Evolutionary conservation across 768 basidiomycete genomes (phyloP), one percentile per base, ranked within the genome.

Genomic region (Trametopsis cervina): DNA sequence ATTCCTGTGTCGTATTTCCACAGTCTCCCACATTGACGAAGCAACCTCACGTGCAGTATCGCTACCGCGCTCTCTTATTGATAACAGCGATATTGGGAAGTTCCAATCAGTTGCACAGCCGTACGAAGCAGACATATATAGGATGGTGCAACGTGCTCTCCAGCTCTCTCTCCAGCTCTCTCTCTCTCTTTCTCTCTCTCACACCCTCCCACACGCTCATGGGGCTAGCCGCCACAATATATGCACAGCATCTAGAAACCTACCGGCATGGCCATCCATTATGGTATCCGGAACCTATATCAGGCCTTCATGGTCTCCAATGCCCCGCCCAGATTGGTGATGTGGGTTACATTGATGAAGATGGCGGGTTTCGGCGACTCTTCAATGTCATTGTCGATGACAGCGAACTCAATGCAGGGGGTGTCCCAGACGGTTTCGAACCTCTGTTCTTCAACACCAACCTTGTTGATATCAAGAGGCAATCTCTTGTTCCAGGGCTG

Each of bases 321-420:
- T 23, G 26, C 17, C 52, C 54, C 20, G 42, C 53, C 6, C 48
- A 49, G 20, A 49, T 61, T 20, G 60, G 60, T 4, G 58, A 61
- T 29, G 55, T 61, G 5, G 60, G 60, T 4, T 56, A 52, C 22
- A 10, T 54, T 17, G 26, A 36, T 21, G 45, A 47, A 22, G 42
- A 54, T 10, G 60, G 60, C 4, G 49, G n/a, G 2, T 61, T 61
- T 48, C 48, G 44, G n/a, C 56, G 55, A 0, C 38, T 61, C 15
- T 61, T 61, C 43, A 59, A 59, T 24, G 51, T 53, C 0, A 58
- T 42, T 4, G 20, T 29, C 9, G 44, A 39, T 2, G 52, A 49
- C 23, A 40, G 55, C 18, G 41, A 23, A 2, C 24, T 47, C 41
- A 52, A 52, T 36, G 20, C 10, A 10, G 25, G 18, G n/a, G 50